Base-by-base conservation (phyloP, 1,139 yeast genomes). In the Kazachstania sp. region DNA sequence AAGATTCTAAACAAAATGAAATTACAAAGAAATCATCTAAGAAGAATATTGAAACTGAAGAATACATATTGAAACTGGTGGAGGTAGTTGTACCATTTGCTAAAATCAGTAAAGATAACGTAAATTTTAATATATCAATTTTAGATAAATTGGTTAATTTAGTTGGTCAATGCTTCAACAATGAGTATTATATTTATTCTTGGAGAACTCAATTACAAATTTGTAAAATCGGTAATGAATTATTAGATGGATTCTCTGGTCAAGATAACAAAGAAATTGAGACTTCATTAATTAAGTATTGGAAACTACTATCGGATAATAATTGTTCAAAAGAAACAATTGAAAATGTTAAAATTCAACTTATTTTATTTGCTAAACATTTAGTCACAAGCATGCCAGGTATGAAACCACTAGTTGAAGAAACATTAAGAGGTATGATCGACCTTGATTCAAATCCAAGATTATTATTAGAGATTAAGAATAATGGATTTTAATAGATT, bases 271-370 rank as follows among this genome's bases (percentile, higher is more conserved):
- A 18, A 8, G 37, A 23, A 12, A 41, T 31, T 16, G 23, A 42
- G 35, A 29, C 18, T 45, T 1, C 41, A 38, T 16, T 19, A 37
- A 44, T 9, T 37, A 48, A 2, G 44, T 62, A 4, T 46, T 74
- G 77, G 73, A 45, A 48, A 3, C 45, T 47, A 0, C 44, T 67
- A 2, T 57, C 59, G 31, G 39, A 43, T 2, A 49, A 57, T 6
- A 75, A 79, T 56, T 67, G 75, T 15, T 57, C 58, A 6, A 69
- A 68, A 36, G 73, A 73, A 40, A 75, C 76, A 41, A 76, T 82
- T 48, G 94, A 85, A 56, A 76, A 74, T 54, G 86, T 83, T 2
- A 74, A 82, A 50, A 65, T 82, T 20, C 81, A 79, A 45, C 62
- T 73, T 28, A 68, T 71, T 51, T 63, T 69, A 37, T 62, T 69